Percentiles rank a stretch among this genome's conserved stretches.
Conservation (phyloP, 169 alveolate species). For the Perkinsus marinus region DNA sequence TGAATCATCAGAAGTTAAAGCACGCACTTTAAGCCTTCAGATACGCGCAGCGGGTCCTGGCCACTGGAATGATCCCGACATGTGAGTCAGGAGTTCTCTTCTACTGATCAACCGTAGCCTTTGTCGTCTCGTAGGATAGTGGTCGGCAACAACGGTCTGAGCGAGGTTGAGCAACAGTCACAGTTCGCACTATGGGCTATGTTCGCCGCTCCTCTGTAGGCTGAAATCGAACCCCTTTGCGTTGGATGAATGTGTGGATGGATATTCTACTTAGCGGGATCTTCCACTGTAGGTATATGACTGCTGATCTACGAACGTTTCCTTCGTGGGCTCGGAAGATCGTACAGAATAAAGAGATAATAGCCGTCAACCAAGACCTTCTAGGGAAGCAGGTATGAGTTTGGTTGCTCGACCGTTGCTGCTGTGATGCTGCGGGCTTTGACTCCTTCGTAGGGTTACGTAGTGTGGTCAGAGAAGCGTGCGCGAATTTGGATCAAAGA, state of each 20-base stretch:
- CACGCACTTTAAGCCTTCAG: not conserved
- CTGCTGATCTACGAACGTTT: constrained; percentile 33
- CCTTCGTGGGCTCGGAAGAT: constrained; percentile 28
- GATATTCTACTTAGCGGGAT: not conserved
- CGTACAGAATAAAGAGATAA: constrained; percentile 40
- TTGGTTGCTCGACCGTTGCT: not conserved
- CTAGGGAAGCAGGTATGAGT: constrained; percentile 35
- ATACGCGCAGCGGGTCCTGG: constrained; percentile 42
- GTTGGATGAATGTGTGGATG: constrained; percentile 11
- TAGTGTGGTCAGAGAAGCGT: not conserved
- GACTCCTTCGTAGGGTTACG: too few relatives aligned
- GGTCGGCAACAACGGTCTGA: constrained; percentile 56
- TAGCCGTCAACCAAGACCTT: constrained; percentile 49
- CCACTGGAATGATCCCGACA: constrained; percentile 65
- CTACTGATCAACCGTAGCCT: too few relatives aligned
- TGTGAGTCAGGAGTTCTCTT: constrained; percentile 27
- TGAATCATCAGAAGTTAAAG: not conserved
- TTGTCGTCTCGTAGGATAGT: not conserved
- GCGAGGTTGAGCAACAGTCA: constrained; percentile 33
- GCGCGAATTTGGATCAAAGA: not conserved
- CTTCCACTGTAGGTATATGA: not conserved
- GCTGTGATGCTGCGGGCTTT: not conserved
- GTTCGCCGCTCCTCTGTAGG: constrained; percentile 48
- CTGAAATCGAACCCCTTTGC: constrained; percentile 10
- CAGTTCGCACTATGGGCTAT: constrained; percentile 61